Conservation (phyloP, 306 rosid species). For the peach (Prunus persica) region DNA sequence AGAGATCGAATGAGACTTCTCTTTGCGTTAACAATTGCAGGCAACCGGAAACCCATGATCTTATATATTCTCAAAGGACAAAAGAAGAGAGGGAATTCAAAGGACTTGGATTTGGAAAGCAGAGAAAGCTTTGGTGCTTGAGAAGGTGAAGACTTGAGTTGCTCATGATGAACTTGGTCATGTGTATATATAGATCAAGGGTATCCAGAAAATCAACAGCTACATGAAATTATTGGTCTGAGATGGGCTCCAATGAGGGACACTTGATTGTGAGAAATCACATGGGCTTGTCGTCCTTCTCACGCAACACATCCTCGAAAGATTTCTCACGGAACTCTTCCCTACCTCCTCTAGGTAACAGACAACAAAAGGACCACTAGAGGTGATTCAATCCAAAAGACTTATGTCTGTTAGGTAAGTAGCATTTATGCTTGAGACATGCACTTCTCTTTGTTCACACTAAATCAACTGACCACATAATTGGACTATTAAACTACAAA, state of each 20-base stretch:
- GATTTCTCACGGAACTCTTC: background rate
- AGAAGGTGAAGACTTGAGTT: slow-evolving; percentile 5
- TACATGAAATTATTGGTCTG: background rate
- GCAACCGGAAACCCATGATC: slow-evolving; percentile 14
- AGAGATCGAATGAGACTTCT: slow-evolving; percentile 10
- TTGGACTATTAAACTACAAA: too few species aligned
- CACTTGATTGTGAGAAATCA: background rate
- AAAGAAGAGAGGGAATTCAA: background rate
- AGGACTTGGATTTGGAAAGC: background rate
- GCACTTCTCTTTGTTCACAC: background rate
- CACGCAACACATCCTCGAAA: background rate
- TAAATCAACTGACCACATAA: background rate
- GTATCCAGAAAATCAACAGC: background rate
- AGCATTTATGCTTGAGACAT: background rate
- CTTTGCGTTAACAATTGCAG: slow-evolving; percentile 6
- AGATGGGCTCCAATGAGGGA: background rate
- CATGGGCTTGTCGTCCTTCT: background rate
- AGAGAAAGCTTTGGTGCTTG: background rate
- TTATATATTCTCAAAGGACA: background rate
- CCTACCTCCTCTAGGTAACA: background rate
- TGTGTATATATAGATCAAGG: background rate
- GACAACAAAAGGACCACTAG: background rate
- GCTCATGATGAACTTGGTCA: background rate
- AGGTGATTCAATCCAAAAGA: background rate
- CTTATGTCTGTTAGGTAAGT: background rate